Evolutionary conservation across 495 filamentous ascomycete species (phyloP), one percentile per base, ranked within the genome.

Genomic region (Baudoinia panamericana): DNA sequence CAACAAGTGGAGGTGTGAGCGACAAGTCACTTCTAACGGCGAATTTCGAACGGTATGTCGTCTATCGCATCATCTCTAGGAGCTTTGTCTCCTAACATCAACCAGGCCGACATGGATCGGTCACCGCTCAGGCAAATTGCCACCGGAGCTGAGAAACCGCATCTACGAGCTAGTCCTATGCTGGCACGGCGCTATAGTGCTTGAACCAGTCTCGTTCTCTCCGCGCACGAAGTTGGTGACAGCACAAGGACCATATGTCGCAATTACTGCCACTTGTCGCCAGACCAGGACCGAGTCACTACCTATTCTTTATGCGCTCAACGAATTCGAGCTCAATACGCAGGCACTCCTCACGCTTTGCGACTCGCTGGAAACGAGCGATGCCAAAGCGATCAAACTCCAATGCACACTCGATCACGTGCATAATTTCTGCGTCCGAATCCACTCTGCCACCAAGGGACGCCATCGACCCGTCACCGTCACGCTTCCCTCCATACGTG

Each of bases 121-220:
- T 37, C 34, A 26, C 18, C 34, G 10, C 34, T 37, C n/a, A 6
- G 5, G 22, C 8, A 37, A 25, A 37, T 23, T 37, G 4, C 18
- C 34, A 7, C 10, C 18, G 3, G 34, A 37, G 22, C 16, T 37
- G 20, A n/a, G 34, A 11, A 37, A 37, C 15, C 16, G 8, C 19
- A 37, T 37, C 4, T 37, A 26, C 19, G 34, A 37, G 34, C 34
- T 37, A 13, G 34, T 19, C 4, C 18, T 26, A 25, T 16, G 4
- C 19, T 9, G 12, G 19, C 22, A 19, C 19, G 34, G 22, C 3
- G 34, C 20, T 16, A 37, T 37, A n/a, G 15, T 13, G 19, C 12
- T 37, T 10, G 7, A 20, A 12, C n/a, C n/a, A n/a, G n/a, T n/a
- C n/a, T n/a, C n/a, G n/a, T n/a, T n/a, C n/a, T n/a, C n/a, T n/a